Base-by-base conservation (phyloP, 2,329 filamentous ascomycete genomes). In the Cladosporium sp. region DNA sequence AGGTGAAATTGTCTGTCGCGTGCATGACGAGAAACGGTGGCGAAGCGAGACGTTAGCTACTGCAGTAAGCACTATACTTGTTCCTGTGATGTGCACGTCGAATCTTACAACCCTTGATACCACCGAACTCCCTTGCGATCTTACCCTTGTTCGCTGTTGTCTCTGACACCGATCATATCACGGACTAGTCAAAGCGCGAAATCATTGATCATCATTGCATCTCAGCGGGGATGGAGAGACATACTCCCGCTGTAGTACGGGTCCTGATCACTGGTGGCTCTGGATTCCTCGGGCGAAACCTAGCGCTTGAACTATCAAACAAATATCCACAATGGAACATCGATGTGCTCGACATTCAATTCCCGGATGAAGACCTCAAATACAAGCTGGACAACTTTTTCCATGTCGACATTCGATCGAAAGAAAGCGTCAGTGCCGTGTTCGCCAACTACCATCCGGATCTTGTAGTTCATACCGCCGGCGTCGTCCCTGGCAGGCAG, bases 401-500 rank as follows among this genome's bases (percentile, higher is more conserved):
- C 2, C 67, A 73, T 49, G 74, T 67, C 60, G 75, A 79, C 54
- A 69, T 80, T n/a, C 70, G 75, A 1, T 68, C 73, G 12, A 39
- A 59, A 0, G 63, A 66, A 1, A 70, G 70, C 12, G 71, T 79
- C 0, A 58, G 64, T 9, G 66, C 66, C 1, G 73, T 74, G 1
- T 86, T 97, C 67, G 74, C 80, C 34, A 78, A 84, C 63, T 80
- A 86, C 57, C 83, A 82, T 67, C 92, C 93, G 19, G 86, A 92
- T 70, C 84, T 95, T 14, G 90, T 99, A 54, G 88, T 97, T 69
- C 93, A 99, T 75, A 96, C 92, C 2, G 94, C 93, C 19, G 82
- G 75, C 74, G 67, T 77, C 3, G 74, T 76, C 15, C 75, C 76
- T 0, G 62, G 71, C 1, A 72, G 76, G 20, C 57, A 66, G 19